Evolutionary conservation across 2,329 filamentous ascomycete species (phyloP).

Genomic region (Neofusicoccum parvum): DNA sequence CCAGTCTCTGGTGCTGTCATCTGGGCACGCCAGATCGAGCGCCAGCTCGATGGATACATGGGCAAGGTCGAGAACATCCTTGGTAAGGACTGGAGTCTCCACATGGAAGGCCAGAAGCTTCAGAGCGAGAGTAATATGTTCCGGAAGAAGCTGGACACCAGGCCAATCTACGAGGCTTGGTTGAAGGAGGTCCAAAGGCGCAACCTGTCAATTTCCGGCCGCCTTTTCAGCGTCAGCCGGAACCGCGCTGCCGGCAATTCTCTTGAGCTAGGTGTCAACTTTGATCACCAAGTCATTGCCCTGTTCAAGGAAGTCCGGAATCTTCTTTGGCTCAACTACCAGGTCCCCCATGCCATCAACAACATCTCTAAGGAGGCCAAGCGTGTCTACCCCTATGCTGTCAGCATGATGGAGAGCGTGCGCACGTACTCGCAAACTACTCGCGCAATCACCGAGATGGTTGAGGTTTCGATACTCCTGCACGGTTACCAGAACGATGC

Average conservation of each 20-base stretch:
- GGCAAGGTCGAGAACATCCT: conserved; percentile 98
- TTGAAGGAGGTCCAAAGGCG: conserved; percentile 84
- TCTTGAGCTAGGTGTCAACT: conserved; percentile 90
- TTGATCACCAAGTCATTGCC: conserved; percentile 94
- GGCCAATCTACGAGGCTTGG: conserved; percentile 95
- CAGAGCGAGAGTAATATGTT: conserved; percentile 91
- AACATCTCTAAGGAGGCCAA: conserved; percentile 99
- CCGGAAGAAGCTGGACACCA: conserved; percentile 92
- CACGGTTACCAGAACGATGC: conserved; percentile 92
- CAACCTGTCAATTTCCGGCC: conserved; percentile 87
- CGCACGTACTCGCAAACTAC: conserved; percentile 87
- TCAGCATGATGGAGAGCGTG: conserved; percentile 99
- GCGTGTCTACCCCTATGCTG: conserved; percentile 94
- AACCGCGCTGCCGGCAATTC: conserved; percentile 89
- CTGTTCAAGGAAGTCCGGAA: conserved; percentile 99
- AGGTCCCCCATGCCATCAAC: conserved; percentile 90
- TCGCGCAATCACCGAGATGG: conserved; percentile 81
- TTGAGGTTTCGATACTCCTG: conserved; percentile 81
- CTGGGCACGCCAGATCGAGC: conserved; percentile 95
- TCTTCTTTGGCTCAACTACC: conserved; percentile 90
- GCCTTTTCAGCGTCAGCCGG: conserved; percentile 85
- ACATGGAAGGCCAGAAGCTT: conserved; percentile 92
- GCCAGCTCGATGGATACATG: conserved; percentile 95
- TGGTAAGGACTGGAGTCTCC: conserved; percentile 90
- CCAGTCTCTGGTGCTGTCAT: conserved; percentile 97